phyloP scores from a whole-genome alignment of 1,139 yeast species.

The Petasospora fabianii region DNA sequence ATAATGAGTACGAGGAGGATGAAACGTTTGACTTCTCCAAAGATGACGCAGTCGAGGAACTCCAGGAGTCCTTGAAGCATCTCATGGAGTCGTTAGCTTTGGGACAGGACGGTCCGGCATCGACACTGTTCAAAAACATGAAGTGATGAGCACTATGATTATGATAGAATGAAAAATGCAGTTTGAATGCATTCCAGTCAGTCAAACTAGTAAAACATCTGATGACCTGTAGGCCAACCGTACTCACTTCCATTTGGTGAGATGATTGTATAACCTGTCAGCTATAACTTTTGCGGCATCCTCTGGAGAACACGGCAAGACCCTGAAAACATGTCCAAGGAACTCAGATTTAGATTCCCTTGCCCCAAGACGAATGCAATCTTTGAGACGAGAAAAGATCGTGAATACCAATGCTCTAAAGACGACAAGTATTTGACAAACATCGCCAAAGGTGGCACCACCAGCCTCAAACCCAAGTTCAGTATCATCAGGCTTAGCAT shows the following conservation, averaged over 20 bases:
- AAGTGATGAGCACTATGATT: neutral
- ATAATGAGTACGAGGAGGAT: constrained; percentile 23
- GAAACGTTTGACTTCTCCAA: constrained; percentile 11
- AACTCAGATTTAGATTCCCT: neutral
- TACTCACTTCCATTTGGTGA: constrained; percentile 2
- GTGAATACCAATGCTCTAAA: constrained; percentile 4
- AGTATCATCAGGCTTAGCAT: neutral
- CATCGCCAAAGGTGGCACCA: neutral
- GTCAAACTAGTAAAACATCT: neutral
- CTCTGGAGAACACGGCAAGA: neutral
- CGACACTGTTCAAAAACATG: constrained; percentile 30
- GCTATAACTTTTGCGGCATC: constrained; percentile 2
- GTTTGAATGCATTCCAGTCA: neutral
- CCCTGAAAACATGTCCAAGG: neutral
- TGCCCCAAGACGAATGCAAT: neutral
- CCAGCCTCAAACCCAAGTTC: neutral
- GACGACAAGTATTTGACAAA: constrained; percentile 5
- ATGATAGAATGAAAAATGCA: neutral
- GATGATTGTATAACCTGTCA: constrained; percentile 2
- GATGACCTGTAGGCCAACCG: no score
- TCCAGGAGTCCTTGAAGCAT: neutral
- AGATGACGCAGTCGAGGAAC: neutral
- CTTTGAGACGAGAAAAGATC: neutral
- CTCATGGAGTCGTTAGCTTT: constrained; percentile 21
- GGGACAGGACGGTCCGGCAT: constrained; percentile 36